These are phyloP conservation scores for Ogataea methylovora DNA, from an alignment of 805 yeast species.

Conservation along the genomic window DNA sequence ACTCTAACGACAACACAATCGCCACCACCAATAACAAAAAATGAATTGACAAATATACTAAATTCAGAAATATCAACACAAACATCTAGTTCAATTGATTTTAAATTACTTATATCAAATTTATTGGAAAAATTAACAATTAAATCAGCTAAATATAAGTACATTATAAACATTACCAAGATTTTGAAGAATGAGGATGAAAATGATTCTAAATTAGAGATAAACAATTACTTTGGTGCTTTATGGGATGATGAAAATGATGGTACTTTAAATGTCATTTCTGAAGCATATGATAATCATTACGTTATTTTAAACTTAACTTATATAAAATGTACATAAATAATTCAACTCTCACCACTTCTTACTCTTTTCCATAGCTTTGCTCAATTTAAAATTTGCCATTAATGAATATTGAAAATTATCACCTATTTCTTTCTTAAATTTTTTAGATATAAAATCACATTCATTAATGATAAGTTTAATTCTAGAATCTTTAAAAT, in stretches of 20 bases:
- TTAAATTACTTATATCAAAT: conserved; percentile 1
- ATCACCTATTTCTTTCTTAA: conserved; percentile 1
- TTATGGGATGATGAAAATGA: conserved; percentile 52
- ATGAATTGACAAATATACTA: conserved; percentile 2
- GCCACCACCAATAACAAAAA: conserved; percentile 13
- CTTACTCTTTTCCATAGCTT: too few relatives aligned
- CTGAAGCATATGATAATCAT: conserved; percentile 13
- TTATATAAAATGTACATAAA: neutral
- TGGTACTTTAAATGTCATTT: conserved; percentile 36
- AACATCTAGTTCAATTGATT: conserved; percentile 7
- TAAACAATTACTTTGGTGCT: conserved; percentile 32
- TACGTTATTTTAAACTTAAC: too few relatives aligned
- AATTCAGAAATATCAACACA: too few relatives aligned
- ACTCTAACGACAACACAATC: too few relatives aligned
- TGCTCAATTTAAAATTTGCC: conserved; percentile 10
- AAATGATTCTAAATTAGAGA: conserved; percentile 18
- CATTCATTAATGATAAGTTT: conserved; percentile 20
- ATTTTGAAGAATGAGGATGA: conserved; percentile 22
- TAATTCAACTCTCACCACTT: too few relatives aligned
- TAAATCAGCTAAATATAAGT: conserved; percentile 50
- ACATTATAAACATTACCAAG: conserved; percentile 37
- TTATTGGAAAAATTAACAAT: conserved; percentile 29
- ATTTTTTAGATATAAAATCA: conserved; percentile 6
- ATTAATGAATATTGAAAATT: conserved; percentile 4
- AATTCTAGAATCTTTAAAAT: conserved; percentile 14